Conservation (phyloP, 306 rosid species). For the Ammopiptanthus mongolicus region DNA sequence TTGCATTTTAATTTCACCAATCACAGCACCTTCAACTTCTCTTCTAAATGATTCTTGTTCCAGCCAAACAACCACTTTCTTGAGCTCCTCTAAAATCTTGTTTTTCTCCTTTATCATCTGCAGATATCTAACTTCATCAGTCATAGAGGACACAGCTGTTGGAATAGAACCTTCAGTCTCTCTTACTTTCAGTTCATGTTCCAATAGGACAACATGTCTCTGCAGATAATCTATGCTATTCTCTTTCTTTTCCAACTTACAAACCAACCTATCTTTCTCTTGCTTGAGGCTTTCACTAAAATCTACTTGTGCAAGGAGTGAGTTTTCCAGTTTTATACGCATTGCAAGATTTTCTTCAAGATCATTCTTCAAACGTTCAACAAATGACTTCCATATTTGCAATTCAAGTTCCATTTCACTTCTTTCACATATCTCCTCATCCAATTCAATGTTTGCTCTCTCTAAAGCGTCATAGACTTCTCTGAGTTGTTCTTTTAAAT, state of each 20-base stretch:
- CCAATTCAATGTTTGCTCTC: conserved; percentile 40
- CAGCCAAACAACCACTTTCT: conserved; percentile 43
- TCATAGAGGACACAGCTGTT: not conserved
- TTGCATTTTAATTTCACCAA: conserved; percentile 38
- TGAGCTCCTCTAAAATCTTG: conserved; percentile 47
- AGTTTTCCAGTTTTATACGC: conserved; percentile 64
- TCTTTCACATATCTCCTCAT: conserved; percentile 41
- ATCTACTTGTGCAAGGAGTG: conserved; percentile 62
- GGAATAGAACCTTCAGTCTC: conserved; percentile 33
- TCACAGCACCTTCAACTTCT: conserved; percentile 45
- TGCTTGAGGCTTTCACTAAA: conserved; percentile 47
- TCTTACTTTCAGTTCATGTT: conserved; percentile 36
- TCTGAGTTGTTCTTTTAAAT: conserved; percentile 23
- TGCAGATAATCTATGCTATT: conserved; percentile 32
- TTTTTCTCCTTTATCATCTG: conserved; percentile 41
- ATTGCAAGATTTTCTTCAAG: conserved; percentile 45
- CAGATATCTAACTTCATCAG: conserved; percentile 12
- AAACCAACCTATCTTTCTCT: conserved; percentile 40
- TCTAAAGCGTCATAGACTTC: conserved; percentile 39
- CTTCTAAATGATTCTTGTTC: conserved; percentile 51
- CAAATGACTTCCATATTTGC: conserved; percentile 50
- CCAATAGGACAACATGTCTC: conserved; percentile 39
- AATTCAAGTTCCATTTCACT: conserved; percentile 62
- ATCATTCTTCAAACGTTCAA: conserved; percentile 38
- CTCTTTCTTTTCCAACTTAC: conserved; percentile 42